Evolutionary conservation across 106 monocot species (phyloP).

Genomic region (Platanthera guangdongensis): DNA sequence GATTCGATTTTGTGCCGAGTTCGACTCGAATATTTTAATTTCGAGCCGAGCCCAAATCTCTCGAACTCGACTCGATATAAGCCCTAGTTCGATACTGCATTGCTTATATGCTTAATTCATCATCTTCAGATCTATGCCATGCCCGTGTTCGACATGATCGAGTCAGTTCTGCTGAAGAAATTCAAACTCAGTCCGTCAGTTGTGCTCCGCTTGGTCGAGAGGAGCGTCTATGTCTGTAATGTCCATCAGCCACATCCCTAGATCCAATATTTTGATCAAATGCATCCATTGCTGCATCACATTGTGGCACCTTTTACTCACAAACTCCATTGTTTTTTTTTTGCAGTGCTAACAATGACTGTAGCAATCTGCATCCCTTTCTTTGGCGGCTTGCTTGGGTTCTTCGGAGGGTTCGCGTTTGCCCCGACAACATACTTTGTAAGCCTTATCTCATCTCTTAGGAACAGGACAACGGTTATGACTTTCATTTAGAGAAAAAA

Average conservation of each 20-base stretch:
- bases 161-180: slow-evolving; percentile 41
- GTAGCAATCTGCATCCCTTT: slow-evolving; percentile 10
- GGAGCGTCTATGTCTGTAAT: slow-evolving; percentile 51
- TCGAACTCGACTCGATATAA: too few species aligned
- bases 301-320: neutral
- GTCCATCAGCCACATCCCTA: neutral
- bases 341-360: slow-evolving; percentile 8
- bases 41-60: too few species aligned
- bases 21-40: too few species aligned
- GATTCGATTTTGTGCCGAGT: too few species aligned
- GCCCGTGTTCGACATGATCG: slow-evolving; percentile 68
- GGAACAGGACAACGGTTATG: too few species aligned
- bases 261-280: neutral
- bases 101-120: too few species aligned
- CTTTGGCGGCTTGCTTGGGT: slow-evolving; percentile 15
- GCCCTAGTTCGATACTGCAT: too few species aligned
- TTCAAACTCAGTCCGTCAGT: slow-evolving; percentile 26
- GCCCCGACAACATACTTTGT: slow-evolving; percentile 16
- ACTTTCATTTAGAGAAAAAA: too few species aligned
- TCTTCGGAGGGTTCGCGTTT: slow-evolving; percentile 16
- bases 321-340: slow-evolving; percentile 1
- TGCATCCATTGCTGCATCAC: neutral
- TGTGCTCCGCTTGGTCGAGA: slow-evolving; percentile 31
- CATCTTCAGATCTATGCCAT: slow-evolving; percentile 39
- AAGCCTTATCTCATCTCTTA: neutral